Percentiles rank a stretch among this genome's conserved stretches.
These are phyloP conservation scores for Nakataea oryzae DNA, from an alignment of 2,329 filamentous ascomycete genomes.

Conservation along the genomic window DNA sequence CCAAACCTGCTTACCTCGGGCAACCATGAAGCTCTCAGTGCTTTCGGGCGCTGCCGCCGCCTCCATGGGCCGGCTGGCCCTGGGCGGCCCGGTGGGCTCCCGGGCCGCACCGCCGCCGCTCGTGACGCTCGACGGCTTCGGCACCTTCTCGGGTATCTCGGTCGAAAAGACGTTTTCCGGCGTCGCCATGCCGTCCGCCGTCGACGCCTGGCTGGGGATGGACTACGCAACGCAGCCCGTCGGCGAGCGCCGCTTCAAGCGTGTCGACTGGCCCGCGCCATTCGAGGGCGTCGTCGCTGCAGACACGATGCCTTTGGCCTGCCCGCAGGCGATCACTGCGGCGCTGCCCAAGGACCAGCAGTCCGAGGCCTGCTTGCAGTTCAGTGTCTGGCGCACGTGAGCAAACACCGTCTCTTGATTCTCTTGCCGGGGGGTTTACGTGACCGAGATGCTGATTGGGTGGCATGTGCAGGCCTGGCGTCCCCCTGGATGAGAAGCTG, in stretches of 20 bases:
- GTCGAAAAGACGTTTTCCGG: neutral
- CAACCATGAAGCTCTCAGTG: neutral
- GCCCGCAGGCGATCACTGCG: neutral
- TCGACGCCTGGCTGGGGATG: conserved; percentile 3
- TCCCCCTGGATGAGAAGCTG: neutral
- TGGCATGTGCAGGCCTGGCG: too few relatives aligned
- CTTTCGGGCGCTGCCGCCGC: neutral
- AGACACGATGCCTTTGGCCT: neutral
- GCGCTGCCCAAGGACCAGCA: neutral
- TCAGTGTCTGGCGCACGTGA: conserved; percentile 1
- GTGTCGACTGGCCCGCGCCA: neutral
- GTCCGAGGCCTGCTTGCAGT: neutral
- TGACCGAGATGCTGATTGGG: too few relatives aligned
- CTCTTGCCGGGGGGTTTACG: too few relatives aligned
- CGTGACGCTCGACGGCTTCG: neutral
- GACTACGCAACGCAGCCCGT: conserved; percentile 1
- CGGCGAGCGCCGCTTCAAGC: neutral
- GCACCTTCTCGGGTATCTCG: neutral
- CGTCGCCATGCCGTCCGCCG: neutral
- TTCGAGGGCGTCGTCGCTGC: neutral
- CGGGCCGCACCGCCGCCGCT: neutral
- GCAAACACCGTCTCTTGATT: too few relatives aligned
- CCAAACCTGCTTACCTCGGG: neutral
- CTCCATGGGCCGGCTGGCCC: neutral
- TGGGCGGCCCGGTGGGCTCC: neutral